Conservation (phyloP, 2,329 filamentous ascomycete species). For the Alternaria conjuncta region DNA sequence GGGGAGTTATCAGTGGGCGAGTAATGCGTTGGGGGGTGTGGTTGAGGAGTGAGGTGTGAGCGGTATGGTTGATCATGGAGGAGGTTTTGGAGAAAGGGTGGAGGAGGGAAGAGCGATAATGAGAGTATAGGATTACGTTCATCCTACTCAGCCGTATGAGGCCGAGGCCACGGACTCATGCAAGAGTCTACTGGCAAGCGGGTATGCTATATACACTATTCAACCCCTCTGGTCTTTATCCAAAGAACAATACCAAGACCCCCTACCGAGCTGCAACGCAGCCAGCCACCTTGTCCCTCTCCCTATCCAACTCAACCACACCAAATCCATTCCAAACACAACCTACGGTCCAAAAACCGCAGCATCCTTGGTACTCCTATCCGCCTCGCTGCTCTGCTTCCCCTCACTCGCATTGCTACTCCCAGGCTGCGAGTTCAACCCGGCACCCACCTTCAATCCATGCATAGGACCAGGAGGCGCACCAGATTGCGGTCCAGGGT, state of each 20-base stretch:
- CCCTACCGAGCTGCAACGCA: neutral
- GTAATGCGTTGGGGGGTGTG: slow-evolving; percentile 70
- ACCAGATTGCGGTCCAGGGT: slow-evolving; percentile 23
- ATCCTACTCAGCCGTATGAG: neutral
- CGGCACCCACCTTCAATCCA: slow-evolving; percentile 9
- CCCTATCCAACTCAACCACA: neutral
- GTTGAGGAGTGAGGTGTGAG: slow-evolving; percentile 14
- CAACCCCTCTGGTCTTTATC: neutral
- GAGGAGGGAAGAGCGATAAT: neutral
- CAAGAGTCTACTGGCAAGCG: neutral
- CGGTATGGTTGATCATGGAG: neutral
- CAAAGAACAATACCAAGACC: neutral
- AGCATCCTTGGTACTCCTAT: slow-evolving; percentile 27
- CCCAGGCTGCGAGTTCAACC: slow-evolving; percentile 8
- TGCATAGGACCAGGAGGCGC: slow-evolving; percentile 10
- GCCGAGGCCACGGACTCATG: neutral
- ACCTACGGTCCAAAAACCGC: slow-evolving; percentile 24
- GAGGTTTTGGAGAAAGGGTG: neutral
- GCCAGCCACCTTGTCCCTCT: neutral
- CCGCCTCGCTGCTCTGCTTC: slow-evolving; percentile 42
- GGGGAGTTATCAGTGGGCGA: slow-evolving; percentile 89
- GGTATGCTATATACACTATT: slow-evolving; percentile 1
- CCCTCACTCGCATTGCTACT: slow-evolving; percentile 41
- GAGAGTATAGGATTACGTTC: neutral
- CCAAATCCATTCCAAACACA: neutral